A percentile compares a stretch with the other conserved stretches of the same genome.
These are phyloP conservation scores for Wickerhamomyces queroliae DNA, from an alignment of 805 yeast genomes.

Conservation along the genomic window DNA sequence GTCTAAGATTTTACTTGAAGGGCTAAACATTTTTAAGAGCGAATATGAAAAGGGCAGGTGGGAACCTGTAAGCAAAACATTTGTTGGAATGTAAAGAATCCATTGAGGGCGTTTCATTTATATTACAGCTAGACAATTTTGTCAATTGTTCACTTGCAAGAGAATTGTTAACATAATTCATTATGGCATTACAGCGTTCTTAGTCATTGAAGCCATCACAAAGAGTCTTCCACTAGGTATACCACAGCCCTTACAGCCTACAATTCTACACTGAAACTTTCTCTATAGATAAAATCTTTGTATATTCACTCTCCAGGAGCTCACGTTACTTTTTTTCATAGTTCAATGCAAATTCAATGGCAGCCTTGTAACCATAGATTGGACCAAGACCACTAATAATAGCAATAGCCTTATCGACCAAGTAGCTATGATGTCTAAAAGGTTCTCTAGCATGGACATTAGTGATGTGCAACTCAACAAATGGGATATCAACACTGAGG, in stretches of 20 bases:
- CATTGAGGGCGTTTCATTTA: slow-evolving; percentile 9
- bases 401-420: slow-evolving; percentile 43
- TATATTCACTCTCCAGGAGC: too few relatives aligned
- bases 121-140: slow-evolving; percentile 13
- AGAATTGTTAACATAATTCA: slow-evolving; percentile 9
- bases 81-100: slow-evolving; percentile 3
- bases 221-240: slow-evolving; percentile 7
- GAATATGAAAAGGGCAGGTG: slow-evolving; percentile 16
- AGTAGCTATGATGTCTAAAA: slow-evolving; percentile 43
- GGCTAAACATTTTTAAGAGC: too few relatives aligned
- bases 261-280: neutral
- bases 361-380: slow-evolving; percentile 22
- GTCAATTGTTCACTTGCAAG: slow-evolving; percentile 7
- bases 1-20: too few relatives aligned
- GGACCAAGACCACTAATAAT: slow-evolving; percentile 28
- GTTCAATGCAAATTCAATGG: slow-evolving; percentile 22
- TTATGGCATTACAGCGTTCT: slow-evolving; percentile 12
- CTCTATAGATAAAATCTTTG: neutral
- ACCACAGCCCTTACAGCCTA: slow-evolving; percentile 8
- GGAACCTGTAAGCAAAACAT: slow-evolving; percentile 5
- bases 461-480: slow-evolving; percentile 44
- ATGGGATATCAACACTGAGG: slow-evolving; percentile 42
- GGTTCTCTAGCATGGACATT: slow-evolving; percentile 47
- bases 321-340: slow-evolving; percentile 9
- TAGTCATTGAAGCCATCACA: slow-evolving; percentile 11